Evolutionary conservation across 305 asterid genomes (phyloP), one percentile per base, ranked within the genome.

Genomic region (Fraxinus velutina): DNA sequence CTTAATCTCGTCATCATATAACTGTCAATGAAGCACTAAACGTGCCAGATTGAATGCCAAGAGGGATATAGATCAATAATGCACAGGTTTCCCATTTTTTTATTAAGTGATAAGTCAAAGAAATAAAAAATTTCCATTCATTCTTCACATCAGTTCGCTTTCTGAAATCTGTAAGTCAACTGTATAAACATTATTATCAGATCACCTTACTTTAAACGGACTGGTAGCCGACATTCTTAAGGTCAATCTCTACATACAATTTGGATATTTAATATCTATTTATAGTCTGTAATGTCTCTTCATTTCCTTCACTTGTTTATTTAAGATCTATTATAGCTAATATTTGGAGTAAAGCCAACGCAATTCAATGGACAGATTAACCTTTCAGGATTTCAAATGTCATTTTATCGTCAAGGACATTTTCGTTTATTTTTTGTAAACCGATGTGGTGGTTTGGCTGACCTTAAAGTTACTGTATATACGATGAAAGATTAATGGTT

Each of bases 101-200:
- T 8, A 22, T 4, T 66, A 27, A 17, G 8, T 37, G 66, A 4
- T 17, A 24, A 72, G 83, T 82, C 79, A 72, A 24, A 77, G 33
- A 60, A 47, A 68, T 42, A 5, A 12, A 77, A 70, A 29, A 77
- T 37, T 52, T 66, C 29, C 81, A 27, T 19, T 64, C 44, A 78
- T 62, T 7, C 83, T 36, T 76, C 85, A 73, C 75, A 73, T 77
- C 66, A 71, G 83, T 83, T 84, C 80, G 79, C 87, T 84, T 78
- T 72, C 64, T 62, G 44, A 79, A 74, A 83, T 52, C 64, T 62
- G 36, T 27, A 78, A 70, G 84, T 83, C 85, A 83, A 83, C 44
- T 78, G 80, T 82, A 73, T 77, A 66, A 62, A 60, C 85, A 80
- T 30, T 83, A 33, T 80, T 62, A 52, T 76, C 85, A 36, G 42